Conservation (phyloP, 1,284 basidiomycete genomes). For the Schizophyllum commune region DNA sequence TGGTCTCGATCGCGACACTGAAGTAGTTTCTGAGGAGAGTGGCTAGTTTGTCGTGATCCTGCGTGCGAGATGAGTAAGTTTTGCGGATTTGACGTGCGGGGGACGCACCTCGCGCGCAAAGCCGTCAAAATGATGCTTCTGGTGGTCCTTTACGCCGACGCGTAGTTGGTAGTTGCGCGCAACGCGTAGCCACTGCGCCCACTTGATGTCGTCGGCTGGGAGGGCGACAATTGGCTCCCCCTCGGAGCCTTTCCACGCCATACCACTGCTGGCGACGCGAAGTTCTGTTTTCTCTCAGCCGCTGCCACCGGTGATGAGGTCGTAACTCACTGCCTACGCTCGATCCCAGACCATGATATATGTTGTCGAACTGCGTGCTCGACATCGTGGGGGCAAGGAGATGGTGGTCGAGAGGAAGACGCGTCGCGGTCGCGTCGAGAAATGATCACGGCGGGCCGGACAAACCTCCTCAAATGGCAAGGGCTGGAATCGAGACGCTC, state of each 20-base stretch:
- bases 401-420: constrained; percentile 10
- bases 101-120: constrained; percentile 77
- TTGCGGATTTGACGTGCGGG: neutral
- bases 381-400: constrained; percentile 26
- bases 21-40: constrained; percentile 82
- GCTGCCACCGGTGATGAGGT: constrained; percentile 1
- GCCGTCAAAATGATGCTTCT: constrained; percentile 86
- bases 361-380: constrained; percentile 73
- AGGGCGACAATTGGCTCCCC: constrained; percentile 56
- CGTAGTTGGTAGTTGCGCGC: constrained; percentile 89
- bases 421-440: neutral
- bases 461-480: neutral
- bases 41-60: constrained; percentile 81
- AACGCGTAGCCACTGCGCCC: constrained; percentile 86
- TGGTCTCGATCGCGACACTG: constrained; percentile 76
- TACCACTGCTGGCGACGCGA: constrained; percentile 79
- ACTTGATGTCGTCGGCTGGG: constrained; percentile 67
- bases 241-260: constrained; percentile 86
- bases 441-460: neutral
- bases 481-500: too few species aligned
- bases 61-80: constrained; percentile 1
- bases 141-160: constrained; percentile 71
- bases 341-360: constrained; percentile 70
- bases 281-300: constrained; percentile 51
- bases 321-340: constrained; percentile 72